A percentile compares a stretch with the other conserved stretches of the same genome.
These are phyloP conservation scores for Pseudogymnoascus sp. DNA, from an alignment of 2,329 filamentous ascomycete genomes.

Conservation along the genomic window DNA sequence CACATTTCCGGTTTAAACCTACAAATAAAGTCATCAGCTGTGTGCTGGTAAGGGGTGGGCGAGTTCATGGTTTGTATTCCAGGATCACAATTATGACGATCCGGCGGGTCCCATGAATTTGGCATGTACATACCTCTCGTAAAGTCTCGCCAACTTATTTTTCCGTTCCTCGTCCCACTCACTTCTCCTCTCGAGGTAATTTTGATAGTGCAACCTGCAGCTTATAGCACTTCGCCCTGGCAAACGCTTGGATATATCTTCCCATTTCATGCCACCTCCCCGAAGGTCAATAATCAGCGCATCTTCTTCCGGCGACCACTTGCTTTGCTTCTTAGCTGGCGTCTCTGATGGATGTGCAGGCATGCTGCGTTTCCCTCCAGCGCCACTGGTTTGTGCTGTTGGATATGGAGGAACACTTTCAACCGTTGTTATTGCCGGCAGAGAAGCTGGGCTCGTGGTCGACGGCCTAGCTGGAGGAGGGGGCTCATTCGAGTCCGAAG, in stretches of 20 bases:
- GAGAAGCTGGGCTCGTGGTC: constrained; percentile 32
- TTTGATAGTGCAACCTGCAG: constrained; percentile 91
- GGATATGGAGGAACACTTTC: constrained; percentile 22
- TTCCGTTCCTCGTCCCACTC: constrained; percentile 98
- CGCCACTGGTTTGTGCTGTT: constrained; percentile 17
- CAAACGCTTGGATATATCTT: constrained; percentile 87
- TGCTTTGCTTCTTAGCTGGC: constrained; percentile 88
- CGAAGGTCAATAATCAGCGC: constrained; percentile 87
- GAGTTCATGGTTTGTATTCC: background rate
- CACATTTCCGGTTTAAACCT: constrained; percentile 99
- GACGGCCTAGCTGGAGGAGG: constrained; percentile 38
- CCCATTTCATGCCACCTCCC: constrained; percentile 94
- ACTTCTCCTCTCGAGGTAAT: constrained; percentile 85
- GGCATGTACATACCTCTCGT: constrained; percentile 67
- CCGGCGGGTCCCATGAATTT: too few relatives aligned
- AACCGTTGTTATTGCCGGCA: constrained; percentile 26
- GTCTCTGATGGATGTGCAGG: constrained; percentile 51
- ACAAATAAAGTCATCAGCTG: constrained; percentile 15
- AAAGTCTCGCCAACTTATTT: constrained; percentile 88
- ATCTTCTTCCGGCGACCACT: constrained; percentile 93
- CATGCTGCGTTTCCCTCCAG: constrained; percentile 43
- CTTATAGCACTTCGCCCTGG: constrained; percentile 90
- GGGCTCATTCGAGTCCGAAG: constrained; percentile 65
- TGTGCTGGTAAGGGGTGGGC: background rate
- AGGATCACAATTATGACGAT: background rate